These are phyloP conservation scores for Hymenoscyphus linearis DNA, from an alignment of 2,329 filamentous ascomycete species.

Conservation along the genomic window DNA sequence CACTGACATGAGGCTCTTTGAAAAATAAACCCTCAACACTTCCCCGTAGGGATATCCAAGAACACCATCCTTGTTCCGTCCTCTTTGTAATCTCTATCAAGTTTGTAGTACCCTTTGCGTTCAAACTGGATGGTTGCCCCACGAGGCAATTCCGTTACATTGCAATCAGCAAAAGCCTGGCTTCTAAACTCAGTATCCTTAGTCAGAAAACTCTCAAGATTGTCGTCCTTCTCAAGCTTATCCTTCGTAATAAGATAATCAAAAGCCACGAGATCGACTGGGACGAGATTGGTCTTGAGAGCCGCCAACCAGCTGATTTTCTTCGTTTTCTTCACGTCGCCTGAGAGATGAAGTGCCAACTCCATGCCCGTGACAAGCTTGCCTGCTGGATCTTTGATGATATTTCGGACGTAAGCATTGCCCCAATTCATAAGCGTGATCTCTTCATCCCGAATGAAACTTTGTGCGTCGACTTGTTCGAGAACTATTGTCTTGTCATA, in stretches of 20 bases:
- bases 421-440: background rate
- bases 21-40: conserved; percentile 26
- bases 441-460: background rate
- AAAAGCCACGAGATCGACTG: conserved; percentile 83
- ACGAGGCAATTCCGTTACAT: background rate
- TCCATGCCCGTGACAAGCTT: background rate
- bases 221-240: conserved; percentile 79
- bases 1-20: background rate
- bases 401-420: background rate
- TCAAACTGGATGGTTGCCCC: conserved; percentile 5
- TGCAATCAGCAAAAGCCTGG: conserved; percentile 4
- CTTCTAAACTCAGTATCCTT: background rate
- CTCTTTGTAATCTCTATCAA: background rate
- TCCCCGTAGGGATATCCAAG: conserved; percentile 64
- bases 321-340: background rate
- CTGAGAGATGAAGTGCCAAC: background rate
- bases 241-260: conserved; percentile 93
- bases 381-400: background rate
- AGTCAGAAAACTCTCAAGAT: conserved; percentile 72
- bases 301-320: background rate
- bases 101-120: conserved; percentile 3
- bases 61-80: conserved; percentile 40
- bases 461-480: background rate
- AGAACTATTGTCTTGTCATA: background rate
- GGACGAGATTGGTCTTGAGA: conserved; percentile 38